phyloP scores from a whole-genome alignment of 2,329 filamentous ascomycete genomes.

The Plectosphaerella sp. region DNA sequence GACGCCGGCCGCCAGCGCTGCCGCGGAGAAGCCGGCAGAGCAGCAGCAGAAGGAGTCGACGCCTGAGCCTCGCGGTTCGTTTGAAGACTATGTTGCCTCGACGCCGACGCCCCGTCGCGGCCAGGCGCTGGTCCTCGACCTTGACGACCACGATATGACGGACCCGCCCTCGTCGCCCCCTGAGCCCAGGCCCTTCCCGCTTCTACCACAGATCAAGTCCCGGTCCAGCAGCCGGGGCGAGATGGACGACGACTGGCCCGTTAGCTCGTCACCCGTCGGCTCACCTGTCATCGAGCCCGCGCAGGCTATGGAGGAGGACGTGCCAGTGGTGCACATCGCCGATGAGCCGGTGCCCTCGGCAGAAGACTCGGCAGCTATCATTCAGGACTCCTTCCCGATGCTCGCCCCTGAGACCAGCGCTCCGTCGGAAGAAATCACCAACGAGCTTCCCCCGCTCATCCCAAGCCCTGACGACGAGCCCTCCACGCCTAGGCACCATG shows the following conservation, averaged over 20 bases:
- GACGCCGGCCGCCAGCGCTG: background rate
- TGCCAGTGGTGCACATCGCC: slow-evolving; percentile 3
- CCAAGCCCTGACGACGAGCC: background rate
- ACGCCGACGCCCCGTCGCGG: slow-evolving; percentile 58
- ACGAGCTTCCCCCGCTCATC: slow-evolving; percentile 1
- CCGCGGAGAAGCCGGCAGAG: slow-evolving; percentile 7
- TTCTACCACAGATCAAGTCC: slow-evolving; percentile 47
- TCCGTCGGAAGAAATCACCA: slow-evolving; percentile 2
- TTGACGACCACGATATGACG: slow-evolving; percentile 40
- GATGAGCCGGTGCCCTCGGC: slow-evolving; percentile 7
- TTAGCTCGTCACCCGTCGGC: slow-evolving; percentile 50
- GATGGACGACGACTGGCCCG: slow-evolving; percentile 45
- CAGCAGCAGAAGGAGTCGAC: slow-evolving; percentile 30
- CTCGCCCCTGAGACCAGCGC: slow-evolving; percentile 23
- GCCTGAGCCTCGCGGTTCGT: slow-evolving; percentile 38
- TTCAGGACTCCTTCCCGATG: slow-evolving; percentile 13
- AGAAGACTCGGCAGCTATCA: slow-evolving; percentile 3
- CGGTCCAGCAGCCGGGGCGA: slow-evolving; percentile 36
- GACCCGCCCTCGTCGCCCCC: slow-evolving; percentile 58
- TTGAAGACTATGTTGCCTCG: slow-evolving; percentile 50
- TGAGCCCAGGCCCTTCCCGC: slow-evolving; percentile 46
- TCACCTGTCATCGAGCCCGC: slow-evolving; percentile 34
- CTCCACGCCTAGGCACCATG: slow-evolving; percentile 7
- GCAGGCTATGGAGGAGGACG: background rate
- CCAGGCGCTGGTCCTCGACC: slow-evolving; percentile 41